These are phyloP conservation scores for Phialophora verrucosa DNA, from an alignment of 2,329 filamentous ascomycete genomes.

Conservation along the genomic window DNA sequence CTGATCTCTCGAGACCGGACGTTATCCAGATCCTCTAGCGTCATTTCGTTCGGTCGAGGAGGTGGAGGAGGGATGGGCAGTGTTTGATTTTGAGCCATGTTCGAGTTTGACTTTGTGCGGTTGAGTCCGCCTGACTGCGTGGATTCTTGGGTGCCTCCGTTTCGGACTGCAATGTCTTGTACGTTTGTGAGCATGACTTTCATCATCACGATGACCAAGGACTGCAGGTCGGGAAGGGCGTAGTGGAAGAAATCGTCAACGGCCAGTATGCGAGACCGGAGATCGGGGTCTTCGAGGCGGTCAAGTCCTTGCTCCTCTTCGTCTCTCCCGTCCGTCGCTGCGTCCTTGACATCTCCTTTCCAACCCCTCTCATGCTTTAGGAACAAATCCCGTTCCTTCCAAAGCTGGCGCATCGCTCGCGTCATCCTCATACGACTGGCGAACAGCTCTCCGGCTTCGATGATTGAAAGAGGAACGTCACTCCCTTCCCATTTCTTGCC, in stretches of 20 bases:
- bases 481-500: constrained; percentile 91
- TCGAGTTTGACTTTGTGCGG: constrained; percentile 39
- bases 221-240: constrained; percentile 84
- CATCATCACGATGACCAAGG: constrained; percentile 87
- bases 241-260: constrained; percentile 83
- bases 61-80: constrained; percentile 39
- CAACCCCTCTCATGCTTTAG: constrained; percentile 92
- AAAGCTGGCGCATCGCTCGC: constrained; percentile 86
- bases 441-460: constrained; percentile 93
- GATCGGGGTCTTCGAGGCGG: constrained; percentile 57
- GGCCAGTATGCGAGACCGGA: constrained; percentile 69
- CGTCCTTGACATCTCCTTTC: constrained; percentile 59
- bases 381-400: constrained; percentile 90
- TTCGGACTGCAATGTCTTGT: constrained; percentile 72
- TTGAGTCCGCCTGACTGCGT: constrained; percentile 54
- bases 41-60: constrained; percentile 42
- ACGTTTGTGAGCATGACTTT: constrained; percentile 88
- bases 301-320: constrained; percentile 51
- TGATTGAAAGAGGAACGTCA: constrained; percentile 89
- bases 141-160: constrained; percentile 52
- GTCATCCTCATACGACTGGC: constrained; percentile 89
- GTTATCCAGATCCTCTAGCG: constrained; percentile 78
- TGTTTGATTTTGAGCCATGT: constrained; percentile 34
- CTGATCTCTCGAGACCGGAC: constrained; percentile 84
- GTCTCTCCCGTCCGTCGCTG: constrained; percentile 32